These are phyloP conservation scores for Curvularia sp. DNA, from an alignment of 2,329 filamentous ascomycete species.

Conservation along the genomic window DNA sequence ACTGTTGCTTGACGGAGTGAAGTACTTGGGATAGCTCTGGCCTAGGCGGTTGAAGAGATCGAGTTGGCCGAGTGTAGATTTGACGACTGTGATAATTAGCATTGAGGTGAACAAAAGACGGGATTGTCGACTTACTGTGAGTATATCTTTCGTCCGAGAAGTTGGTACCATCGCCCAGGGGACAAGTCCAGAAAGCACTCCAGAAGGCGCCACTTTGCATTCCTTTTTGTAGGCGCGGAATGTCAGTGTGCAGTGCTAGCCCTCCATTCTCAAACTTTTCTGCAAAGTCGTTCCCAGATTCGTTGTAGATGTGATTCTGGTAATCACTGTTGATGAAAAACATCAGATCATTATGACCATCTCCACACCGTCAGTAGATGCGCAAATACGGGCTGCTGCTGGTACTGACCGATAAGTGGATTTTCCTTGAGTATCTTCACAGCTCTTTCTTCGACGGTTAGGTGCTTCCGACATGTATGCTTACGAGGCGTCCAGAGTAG, in stretches of 20 bases:
- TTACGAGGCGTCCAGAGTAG: conserved; percentile 5
- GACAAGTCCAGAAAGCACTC: conserved; percentile 85
- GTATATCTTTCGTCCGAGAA: conserved; percentile 77
- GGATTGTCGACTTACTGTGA: conserved; percentile 59
- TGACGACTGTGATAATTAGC: conserved; percentile 59
- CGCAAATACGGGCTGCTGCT: background rate
- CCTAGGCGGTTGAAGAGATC: conserved; percentile 73
- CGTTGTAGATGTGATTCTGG: conserved; percentile 77
- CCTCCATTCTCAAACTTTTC: conserved; percentile 75
- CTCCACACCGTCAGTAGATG: conserved; percentile 55
- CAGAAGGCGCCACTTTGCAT: conserved; percentile 87
- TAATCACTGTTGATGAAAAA: conserved; percentile 72
- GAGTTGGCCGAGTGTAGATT: conserved; percentile 75
- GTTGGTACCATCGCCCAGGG: conserved; percentile 69
- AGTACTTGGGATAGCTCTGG: conserved; percentile 69
- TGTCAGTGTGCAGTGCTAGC: conserved; percentile 75
- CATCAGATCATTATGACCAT: conserved; percentile 89
- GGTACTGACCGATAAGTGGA: conserved; percentile 51
- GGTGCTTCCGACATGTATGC: conserved; percentile 3
- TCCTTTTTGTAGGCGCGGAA: conserved; percentile 75
- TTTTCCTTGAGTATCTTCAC: conserved; percentile 48
- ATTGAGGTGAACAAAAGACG: background rate
- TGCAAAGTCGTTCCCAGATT: conserved; percentile 67
- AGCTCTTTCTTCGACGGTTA: conserved; percentile 44
- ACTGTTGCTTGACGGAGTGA: conserved; percentile 69